phyloP scores from a whole-genome alignment of 805 yeast species.

The Yarrowia yakushimensis region DNA sequence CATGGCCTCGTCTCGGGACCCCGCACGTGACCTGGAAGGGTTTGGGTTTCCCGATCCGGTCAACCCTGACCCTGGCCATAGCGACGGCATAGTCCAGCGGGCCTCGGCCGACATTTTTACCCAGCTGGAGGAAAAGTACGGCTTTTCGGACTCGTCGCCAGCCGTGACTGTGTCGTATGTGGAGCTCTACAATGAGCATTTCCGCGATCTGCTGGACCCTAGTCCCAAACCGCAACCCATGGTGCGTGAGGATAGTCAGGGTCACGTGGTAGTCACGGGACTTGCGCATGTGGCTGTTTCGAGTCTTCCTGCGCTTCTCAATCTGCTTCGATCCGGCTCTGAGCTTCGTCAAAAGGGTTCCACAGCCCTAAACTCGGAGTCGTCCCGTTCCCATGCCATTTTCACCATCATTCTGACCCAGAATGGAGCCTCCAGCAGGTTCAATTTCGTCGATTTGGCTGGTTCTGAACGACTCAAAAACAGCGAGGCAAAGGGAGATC shows the following conservation, averaged over 20 bases:
- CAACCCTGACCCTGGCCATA: slow-evolving; percentile 8
- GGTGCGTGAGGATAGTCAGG: slow-evolving; percentile 57
- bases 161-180: slow-evolving; percentile 46
- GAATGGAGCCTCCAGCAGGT: slow-evolving; percentile 50
- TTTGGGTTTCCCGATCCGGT: background rate
- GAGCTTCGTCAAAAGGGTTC: slow-evolving; percentile 55
- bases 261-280: slow-evolving; percentile 59
- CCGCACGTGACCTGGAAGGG: background rate
- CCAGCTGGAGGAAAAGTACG: background rate
- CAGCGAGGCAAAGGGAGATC: slow-evolving; percentile 48
- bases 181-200: slow-evolving; percentile 67
- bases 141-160: background rate
- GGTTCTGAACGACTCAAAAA: slow-evolving; percentile 61
- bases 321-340: slow-evolving; percentile 48
- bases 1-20: too few relatives aligned
- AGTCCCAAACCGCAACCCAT: slow-evolving; percentile 27
- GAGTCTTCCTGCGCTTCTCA: slow-evolving; percentile 44
- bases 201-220: slow-evolving; percentile 40
- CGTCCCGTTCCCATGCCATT: slow-evolving; percentile 74
- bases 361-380: slow-evolving; percentile 61
- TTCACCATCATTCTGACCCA: slow-evolving; percentile 56
- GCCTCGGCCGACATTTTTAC: slow-evolving; percentile 28
- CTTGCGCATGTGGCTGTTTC: slow-evolving; percentile 47
- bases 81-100: slow-evolving; percentile 62
- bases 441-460: slow-evolving; percentile 66